Conservation (phyloP, 768 basidiomycete species). For the Hydnomerulius pinastri region DNA sequence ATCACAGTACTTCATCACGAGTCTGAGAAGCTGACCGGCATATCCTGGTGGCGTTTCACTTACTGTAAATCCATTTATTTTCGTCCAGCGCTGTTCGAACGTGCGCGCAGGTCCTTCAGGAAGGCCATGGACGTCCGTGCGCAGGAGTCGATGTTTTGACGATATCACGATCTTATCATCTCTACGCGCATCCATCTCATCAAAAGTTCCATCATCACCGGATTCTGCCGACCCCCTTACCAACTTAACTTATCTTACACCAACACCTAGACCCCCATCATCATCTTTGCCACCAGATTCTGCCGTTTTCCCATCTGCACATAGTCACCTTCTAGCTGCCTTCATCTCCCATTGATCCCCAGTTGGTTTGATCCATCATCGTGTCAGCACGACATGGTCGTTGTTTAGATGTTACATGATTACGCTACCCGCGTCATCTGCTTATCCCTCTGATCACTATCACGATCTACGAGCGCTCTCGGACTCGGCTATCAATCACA, state of each 20-base stretch:
- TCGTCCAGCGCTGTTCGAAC: not conserved
- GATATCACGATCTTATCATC: not conserved
- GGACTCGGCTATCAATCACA: no score
- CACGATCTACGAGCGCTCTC: no score
- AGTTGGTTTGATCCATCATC: not conserved
- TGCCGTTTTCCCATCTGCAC: not conserved
- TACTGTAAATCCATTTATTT: no score
- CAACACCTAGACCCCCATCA: not conserved
- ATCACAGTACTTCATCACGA: not conserved
- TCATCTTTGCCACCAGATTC: not conserved
- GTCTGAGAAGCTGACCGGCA: no score
- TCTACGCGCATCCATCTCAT: not conserved
- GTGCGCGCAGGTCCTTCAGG: not conserved
- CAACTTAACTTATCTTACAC: no score
- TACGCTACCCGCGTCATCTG: not conserved
- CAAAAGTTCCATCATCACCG: not conserved
- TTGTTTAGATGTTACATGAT: not conserved
- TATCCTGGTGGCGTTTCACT: no score
- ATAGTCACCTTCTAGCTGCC: not conserved
- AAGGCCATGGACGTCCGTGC: not conserved
- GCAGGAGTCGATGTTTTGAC: not conserved
- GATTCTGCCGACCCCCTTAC: not conserved
- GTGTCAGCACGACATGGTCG: not conserved
- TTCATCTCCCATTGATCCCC: no score
- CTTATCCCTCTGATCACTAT: no score